Evolutionary conservation across 1,139 yeast genomes (phyloP), one percentile per base, ranked within the genome.

Genomic region (Lodderomyces orthopsilosis): DNA sequence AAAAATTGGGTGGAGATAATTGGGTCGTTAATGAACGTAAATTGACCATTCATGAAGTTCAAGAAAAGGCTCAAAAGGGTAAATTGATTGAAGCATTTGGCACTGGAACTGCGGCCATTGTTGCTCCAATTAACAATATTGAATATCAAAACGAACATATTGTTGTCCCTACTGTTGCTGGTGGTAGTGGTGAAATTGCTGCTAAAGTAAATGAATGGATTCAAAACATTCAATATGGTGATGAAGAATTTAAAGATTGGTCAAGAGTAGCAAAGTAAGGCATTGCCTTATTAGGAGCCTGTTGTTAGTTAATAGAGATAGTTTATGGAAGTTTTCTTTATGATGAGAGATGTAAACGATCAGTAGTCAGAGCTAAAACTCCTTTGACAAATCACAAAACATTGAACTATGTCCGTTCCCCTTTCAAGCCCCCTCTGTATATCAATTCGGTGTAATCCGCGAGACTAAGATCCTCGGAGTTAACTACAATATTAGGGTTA

Each of bases 31-130:
- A 72, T 52, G 98, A 93, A 72, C 83, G 98, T 67, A 78, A 79
- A 66, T 85, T 75, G 69, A 79, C 95, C 51, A 90, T 93, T 54
- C 61, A 66, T 51, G 98, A 93, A 68, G 86, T 93, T 45, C 77
- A 76, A 44, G 90, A 86, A 56, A 81, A 80, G 57, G 85, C 96
- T 40, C 70, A 68, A 35, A 80, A 82, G 63, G 96, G 96, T 46
- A 85, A 86, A 62, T 77, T 93, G 58, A 79, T 90, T 8, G 98
- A 93, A 72, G 96, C 96, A 12, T 93, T 93, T 59, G 98, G 98
- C 54, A 76, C 96, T 15, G 98, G 98, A 58, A 93, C 98, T 44
- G 98, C 98, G 44, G 98, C 98, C 35, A 82, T 91, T 61, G 98
- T 93, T 38, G 83, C 96, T 33, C 98, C 98, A 53, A 89, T 93